Evolutionary conservation across 495 filamentous ascomycete genomes (phyloP).

Genomic region (Annulohypoxylon maeteangense): DNA sequence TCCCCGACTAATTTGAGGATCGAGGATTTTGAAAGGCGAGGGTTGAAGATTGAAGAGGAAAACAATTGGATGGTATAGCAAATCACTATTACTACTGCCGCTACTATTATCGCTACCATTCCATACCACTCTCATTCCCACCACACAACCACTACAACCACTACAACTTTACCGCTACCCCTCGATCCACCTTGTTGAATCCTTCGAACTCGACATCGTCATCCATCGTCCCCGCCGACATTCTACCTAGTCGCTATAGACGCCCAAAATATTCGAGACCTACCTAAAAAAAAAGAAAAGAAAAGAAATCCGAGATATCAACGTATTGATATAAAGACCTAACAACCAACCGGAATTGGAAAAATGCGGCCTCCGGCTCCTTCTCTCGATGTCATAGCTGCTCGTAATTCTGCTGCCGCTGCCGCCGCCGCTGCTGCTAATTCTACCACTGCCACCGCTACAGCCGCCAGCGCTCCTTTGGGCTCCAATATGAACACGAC

Average conservation of each 20-base stretch:
- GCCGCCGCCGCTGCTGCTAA: slow-evolving; percentile 13
- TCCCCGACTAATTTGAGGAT: not conserved
- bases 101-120: not conserved
- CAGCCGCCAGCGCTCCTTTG: slow-evolving; percentile 14
- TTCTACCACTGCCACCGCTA: not conserved
- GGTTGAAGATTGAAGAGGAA: not conserved
- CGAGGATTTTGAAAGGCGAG: no score
- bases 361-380: slow-evolving; percentile 48
- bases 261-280: not conserved
- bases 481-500: slow-evolving; percentile 16
- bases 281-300: not conserved
- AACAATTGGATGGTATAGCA: not conserved
- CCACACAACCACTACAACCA: not conserved
- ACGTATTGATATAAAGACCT: not conserved
- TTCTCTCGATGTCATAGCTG: slow-evolving; percentile 59
- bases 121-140: not conserved
- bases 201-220: slow-evolving; percentile 18
- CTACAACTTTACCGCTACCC: slow-evolving; percentile 19
- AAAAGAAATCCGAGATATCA: slow-evolving; percentile 2
- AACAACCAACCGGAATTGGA: slow-evolving; percentile 3
- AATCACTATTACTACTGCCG: not conserved
- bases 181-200: slow-evolving; percentile 25
- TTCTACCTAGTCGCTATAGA: not conserved
- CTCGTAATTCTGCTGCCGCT: slow-evolving; percentile 41
- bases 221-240: slow-evolving; percentile 14